Base-by-base conservation (phyloP, 2,329 filamentous ascomycete species). In the Zasmidium angulare region DNA sequence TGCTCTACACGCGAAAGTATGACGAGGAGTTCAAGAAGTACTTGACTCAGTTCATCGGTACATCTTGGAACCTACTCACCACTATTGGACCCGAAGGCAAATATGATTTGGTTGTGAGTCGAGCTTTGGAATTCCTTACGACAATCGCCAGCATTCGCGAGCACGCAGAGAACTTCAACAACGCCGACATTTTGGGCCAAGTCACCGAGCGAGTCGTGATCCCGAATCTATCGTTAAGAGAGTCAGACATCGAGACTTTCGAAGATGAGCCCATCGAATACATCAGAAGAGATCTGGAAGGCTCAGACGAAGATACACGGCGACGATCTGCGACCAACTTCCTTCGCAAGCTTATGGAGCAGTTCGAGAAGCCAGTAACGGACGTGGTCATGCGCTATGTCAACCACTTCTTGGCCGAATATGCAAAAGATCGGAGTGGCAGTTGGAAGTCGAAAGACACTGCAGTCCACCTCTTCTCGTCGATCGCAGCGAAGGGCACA, bases 251-350 rank as follows among this genome's bases (percentile, higher is more conserved):
- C 56, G 95, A 99, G 74, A 84, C 96, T 66, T 98, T 99, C 68
- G 95, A 99, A 73, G 96, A 99, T 72, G 96, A 99, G 78, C 95
- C 95, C 0, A 99, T 99, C 66, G 95, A 99, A 75, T 99, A 96
- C 73, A 99, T 99, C 71, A 86, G 95, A 63, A 86, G 92, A 69
- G 95, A 99, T 75, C 81, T 99, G 50, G 95, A 99, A 75, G 95
- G 95, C 6, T 97, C 95, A 1, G 95, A 99, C 75, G 96, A 89
- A 56, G 95, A 98, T 73, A 99, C 95, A 1, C 84, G 95, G 71
- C 84, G 95, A 66, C 85, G 95, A 70, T 93, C 95, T 46, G 93
- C 96, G 0, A 98, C 93, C 0, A 95, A 98, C 74, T 99, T 99
- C 78, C 78, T 99, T 59, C 86, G 91, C 63, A 89, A 92, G 71